Evolutionary conservation across 345 rosid species (phyloP), one percentile per base, ranked within the genome.

Genomic region (Microcos paniculata): DNA sequence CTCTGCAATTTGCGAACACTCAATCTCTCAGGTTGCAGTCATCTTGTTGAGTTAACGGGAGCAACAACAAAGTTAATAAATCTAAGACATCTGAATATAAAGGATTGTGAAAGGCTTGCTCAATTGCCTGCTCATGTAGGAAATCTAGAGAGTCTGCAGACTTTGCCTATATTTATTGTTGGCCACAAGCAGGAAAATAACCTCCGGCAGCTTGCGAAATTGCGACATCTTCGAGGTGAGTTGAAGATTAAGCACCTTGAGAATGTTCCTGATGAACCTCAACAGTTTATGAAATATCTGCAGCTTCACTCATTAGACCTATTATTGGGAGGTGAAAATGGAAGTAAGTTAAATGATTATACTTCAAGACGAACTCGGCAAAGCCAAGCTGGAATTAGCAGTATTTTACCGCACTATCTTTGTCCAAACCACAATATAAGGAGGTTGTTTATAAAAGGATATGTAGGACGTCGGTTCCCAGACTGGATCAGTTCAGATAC

Each of bases 171-270:
- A 13, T 31, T 68, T 18, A 18, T 40, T 21, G 46, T 73, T 42
- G 5, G 33, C 3, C 0, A 35, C 5, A 35, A 35, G 38, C 38
- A 35, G 38, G 38, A 35, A 35, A 35, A 13, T 12, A 0, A 1
- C 2, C 0, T 19, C 0, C 0, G 0, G 4, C 0, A 0, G 9
- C 31, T 48, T 0, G 0, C 0, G 1, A 0, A 0, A 0, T 9
- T 13, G 6, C 0, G 11, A 14, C 0, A 26, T 28, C 77, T 74
- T 62, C 52, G 43, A 16, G 77, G 77, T 6, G 77, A 74, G 43
- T 23, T 74, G 70, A 74, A 61, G 23, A 62, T 74, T 61, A 46
- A 14, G 31, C n/a, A 46, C 30, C 64, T 72, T 4, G 42, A 71
- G 5, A 35, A 35, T 35, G 38, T 2, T n/a, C n/a, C n/a, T n/a